Base-by-base conservation (phyloP, 176 grass and related monocot genomes). In the Musa troglodytarum region DNA sequence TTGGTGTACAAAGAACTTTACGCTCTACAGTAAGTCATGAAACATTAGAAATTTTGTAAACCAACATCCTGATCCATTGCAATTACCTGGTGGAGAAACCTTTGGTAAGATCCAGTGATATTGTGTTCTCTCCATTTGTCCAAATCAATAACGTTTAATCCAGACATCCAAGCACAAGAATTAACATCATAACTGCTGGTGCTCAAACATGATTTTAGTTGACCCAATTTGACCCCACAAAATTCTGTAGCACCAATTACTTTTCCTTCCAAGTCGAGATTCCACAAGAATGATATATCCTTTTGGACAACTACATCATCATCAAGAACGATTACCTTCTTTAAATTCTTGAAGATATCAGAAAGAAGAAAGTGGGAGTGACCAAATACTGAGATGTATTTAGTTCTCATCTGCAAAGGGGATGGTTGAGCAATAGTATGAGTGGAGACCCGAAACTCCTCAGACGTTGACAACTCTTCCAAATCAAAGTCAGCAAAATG, bases 361-460 rank as follows among this genome's bases (percentile, higher is more conserved):
- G 26, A 34, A 68, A 68, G 65, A 34, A 68, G 28, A 68, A 68
- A 68, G 14, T 68, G 65, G 28, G 24, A 68, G 7, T 68, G 12
- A 15, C 65, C 65, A 68, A 68, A 68, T 34, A 68, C 28, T 49
- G 65, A 68, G 28, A 68, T 68, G 28, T 68, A 68, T 68, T 68
- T 34, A 34, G 26, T 34, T 68, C 14, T 68, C 26, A 16, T 68
- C 10, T 68, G 65, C 65, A 68, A 68, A 34, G 23, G 15, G 65
- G 65, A 68, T 13, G 65, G 11, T 68, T 68, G 65, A 68, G 26
- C 65, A 68, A 68, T 23, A 29, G 14, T 11, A 34, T 34, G 65
- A 68, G 28, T 16, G 25, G 65, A 68, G 11, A 68, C 65, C 7
- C 65, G 65, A 23, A 68, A 68, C 28, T 68, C 57, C 17, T 61